Evolutionary conservation across 2,329 filamentous ascomycete genomes (phyloP).

Genomic region (Dactylellina cionopaga): DNA sequence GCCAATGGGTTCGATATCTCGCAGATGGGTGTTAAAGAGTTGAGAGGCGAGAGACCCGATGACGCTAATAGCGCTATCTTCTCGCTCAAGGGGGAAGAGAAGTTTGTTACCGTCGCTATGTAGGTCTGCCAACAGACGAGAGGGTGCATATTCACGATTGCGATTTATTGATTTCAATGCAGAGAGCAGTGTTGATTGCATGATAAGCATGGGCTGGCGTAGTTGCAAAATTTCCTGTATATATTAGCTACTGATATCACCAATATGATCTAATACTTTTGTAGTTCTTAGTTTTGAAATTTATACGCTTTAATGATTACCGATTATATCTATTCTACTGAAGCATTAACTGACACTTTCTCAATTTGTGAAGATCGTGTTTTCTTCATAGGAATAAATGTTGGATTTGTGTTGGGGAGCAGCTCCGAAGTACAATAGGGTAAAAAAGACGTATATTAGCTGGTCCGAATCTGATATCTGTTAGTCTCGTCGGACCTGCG

Average conservation of each 20-base stretch:
- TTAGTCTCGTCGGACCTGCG: too few species aligned
- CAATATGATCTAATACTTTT: constrained; percentile 29
- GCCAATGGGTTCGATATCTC: constrained; percentile 79
- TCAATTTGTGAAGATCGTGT: too few species aligned
- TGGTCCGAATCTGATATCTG: too few species aligned
- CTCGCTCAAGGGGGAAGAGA: constrained; percentile 32
- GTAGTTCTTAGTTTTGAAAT: constrained; percentile 2
- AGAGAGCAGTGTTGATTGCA: too few species aligned
- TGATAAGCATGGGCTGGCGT: constrained; percentile 30
- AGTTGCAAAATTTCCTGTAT: constrained; percentile 13
- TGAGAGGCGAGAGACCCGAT: constrained; percentile 38
- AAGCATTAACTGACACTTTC: too few species aligned
- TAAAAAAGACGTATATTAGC: too few species aligned
- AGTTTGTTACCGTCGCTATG: constrained; percentile 36
- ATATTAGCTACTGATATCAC: constrained; percentile 32
- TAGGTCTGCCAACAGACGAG: too few species aligned
- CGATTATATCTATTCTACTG: not conserved
- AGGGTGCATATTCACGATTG: not conserved
- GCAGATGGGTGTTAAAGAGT: constrained; percentile 63
- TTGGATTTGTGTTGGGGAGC: too few species aligned
- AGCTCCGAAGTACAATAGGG: too few species aligned
- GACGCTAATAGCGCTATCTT: constrained; percentile 37
- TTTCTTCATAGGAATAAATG: too few species aligned
- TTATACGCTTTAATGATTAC: constrained; percentile 27
- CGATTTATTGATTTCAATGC: not conserved